Evolutionary conservation across 2,329 filamentous ascomycete genomes (phyloP), one percentile per base, ranked within the genome.

Genomic region (Fusarium coicis): DNA sequence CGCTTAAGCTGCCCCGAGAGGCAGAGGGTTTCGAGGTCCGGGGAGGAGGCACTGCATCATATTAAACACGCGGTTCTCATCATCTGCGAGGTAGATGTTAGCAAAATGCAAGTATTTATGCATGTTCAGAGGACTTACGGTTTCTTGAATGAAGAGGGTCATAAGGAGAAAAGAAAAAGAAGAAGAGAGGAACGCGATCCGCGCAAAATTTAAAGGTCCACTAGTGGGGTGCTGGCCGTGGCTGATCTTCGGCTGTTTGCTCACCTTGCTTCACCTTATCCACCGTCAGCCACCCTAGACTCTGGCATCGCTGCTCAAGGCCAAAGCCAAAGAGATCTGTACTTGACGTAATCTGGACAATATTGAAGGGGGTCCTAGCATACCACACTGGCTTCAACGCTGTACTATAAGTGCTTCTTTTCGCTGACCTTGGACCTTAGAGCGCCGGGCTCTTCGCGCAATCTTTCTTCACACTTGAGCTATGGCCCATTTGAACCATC

Each of bases 131-230:
- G 11, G 15, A 90, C 95, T 90, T 88, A 98, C 95, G 87, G 94
- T 90, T 92, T 91, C 93, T 97, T 97, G 97, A 98, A 95, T 93
- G 95, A 40, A 95, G 98, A 97, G 94, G 95, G 94, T 96, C 89
- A 91, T 92, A 89, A 91, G 87, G 79, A 81, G 85, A 88, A 87
- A 83, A 87, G 84, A 81, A 83, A 83, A 78, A 80, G 75, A 82
- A 82, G 42, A 74, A 69, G 64, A 61, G 34, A 63, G 47, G 37
- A 81, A 77, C 77, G 70, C 76, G 59, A 80, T 80, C 61, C 55
- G 59, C 58, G 76, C 47, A 72, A 69, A 73, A 78, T 84, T 85
- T 84, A 84, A 83, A 80, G 77, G 68, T 55, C 0, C 53, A 54
- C 72, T 68, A 65, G 76, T 78, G 77, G 74, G 76, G 76, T 67